Percentiles rank a stretch among this genome's conserved stretches.
Evolutionary conservation across 148 eudicot genomes (phyloP).

Genomic region (Suaeda aralocaspica): DNA sequence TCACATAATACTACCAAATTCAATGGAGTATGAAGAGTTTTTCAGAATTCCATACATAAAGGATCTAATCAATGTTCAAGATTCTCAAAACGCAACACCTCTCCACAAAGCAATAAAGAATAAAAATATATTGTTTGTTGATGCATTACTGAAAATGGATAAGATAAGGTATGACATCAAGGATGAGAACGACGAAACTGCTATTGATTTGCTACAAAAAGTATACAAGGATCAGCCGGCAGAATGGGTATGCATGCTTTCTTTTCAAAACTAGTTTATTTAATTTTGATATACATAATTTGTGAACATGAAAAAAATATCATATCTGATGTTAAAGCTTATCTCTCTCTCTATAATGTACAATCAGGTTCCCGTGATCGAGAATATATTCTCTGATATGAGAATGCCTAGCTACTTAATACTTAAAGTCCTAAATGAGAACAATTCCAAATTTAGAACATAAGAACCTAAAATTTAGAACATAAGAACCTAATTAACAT

Average conservation of each 20-base stretch:
- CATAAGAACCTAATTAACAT: too few relatives aligned
- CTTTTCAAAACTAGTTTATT: too few relatives aligned
- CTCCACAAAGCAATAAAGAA: neutral
- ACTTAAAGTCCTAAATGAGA: too few relatives aligned
- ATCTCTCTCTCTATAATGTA: too few relatives aligned
- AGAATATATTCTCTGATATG: too few relatives aligned
- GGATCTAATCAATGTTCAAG: neutral
- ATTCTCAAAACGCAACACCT: neutral
- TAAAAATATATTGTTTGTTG: neutral
- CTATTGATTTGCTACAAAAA: neutral
- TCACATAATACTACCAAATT: neutral
- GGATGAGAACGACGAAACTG: neutral
- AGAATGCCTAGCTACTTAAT: too few relatives aligned
- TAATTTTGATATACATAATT: too few relatives aligned
- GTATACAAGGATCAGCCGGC: neutral
- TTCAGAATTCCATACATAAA: neutral
- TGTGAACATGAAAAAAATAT: too few relatives aligned
- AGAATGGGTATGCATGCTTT: neutral
- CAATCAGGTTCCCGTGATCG: too few relatives aligned
- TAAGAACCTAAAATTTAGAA: too few relatives aligned
- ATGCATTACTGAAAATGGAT: neutral
- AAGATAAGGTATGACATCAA: neutral
- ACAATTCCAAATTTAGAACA: too few relatives aligned
- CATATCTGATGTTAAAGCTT: too few relatives aligned
- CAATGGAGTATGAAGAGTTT: slow-evolving; percentile 1